Evolutionary conservation across 306 rosid species (phyloP).

Genomic region (Clitoria ternatea): DNA sequence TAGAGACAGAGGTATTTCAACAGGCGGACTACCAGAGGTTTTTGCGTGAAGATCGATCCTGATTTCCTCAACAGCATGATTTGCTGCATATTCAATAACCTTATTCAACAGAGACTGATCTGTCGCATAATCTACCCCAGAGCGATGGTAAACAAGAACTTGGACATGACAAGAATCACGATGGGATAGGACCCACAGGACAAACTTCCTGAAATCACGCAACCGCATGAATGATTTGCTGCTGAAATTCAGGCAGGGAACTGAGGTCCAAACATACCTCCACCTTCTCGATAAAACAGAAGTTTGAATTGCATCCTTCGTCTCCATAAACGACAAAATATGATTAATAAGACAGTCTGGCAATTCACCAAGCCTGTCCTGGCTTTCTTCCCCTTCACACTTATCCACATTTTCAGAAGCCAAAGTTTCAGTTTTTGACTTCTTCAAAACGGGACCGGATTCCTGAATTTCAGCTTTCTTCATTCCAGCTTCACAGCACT

Average conservation of each 20-base stretch:
- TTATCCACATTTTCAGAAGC: slow-evolving; percentile 15
- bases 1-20: slow-evolving; percentile 37
- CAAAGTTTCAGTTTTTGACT: neutral
- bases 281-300: slow-evolving; percentile 39
- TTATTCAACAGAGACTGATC: slow-evolving; percentile 42
- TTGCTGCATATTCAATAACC: slow-evolving; percentile 38
- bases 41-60: slow-evolving; percentile 40
- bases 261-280: slow-evolving; percentile 38
- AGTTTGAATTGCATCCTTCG: slow-evolving; percentile 40
- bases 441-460: slow-evolving; percentile 31
- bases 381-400: slow-evolving; percentile 20
- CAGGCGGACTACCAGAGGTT: slow-evolving; percentile 39
- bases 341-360: slow-evolving; percentile 38
- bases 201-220: slow-evolving; percentile 43
- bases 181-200: slow-evolving; percentile 36
- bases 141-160: slow-evolving; percentile 35
- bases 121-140: slow-evolving; percentile 47
- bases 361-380: slow-evolving; percentile 29
- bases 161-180: slow-evolving; percentile 35
- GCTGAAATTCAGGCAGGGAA: slow-evolving; percentile 37
- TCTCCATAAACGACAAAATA: slow-evolving; percentile 42
- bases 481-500: slow-evolving; percentile 15
- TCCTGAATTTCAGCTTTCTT: neutral
- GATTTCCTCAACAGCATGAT: slow-evolving; percentile 41
- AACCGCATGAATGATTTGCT: slow-evolving; percentile 39